Conservation (phyloP, 352 stramenopile genomes). For the Phytophthora fragariae region DNA sequence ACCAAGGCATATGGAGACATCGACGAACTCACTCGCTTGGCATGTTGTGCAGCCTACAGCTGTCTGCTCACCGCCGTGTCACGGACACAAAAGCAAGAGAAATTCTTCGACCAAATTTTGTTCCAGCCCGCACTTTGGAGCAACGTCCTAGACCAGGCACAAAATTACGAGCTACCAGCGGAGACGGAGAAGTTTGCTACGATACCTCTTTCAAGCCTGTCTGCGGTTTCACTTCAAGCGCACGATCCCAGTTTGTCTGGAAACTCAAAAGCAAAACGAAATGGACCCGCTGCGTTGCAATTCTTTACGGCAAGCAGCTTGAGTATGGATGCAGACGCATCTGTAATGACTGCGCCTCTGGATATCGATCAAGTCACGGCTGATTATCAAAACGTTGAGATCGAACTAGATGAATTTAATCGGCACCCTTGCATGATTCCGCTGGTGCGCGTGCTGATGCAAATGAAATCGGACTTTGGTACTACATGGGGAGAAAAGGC, state of each 20-base stretch:
- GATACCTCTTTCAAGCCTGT: constrained; percentile 64
- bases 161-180: constrained; percentile 50
- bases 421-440: constrained; percentile 81
- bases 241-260: constrained; percentile 18
- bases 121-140: constrained; percentile 77
- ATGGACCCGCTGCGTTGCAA: constrained; percentile 46
- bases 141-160: constrained; percentile 67
- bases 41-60: constrained; percentile 73
- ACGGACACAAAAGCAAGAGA: constrained; percentile 86
- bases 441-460: constrained; percentile 70
- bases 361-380: constrained; percentile 30
- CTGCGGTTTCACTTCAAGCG: constrained; percentile 39
- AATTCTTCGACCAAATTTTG: constrained; percentile 88
- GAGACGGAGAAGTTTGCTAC: constrained; percentile 64
- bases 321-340: constrained; percentile 54
- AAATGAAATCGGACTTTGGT: constrained; percentile 82
- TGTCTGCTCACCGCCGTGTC: constrained; percentile 82
- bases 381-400: constrained; percentile 50
- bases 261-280: constrained; percentile 24
- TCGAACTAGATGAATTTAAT: constrained; percentile 84
- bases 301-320: constrained; percentile 85
- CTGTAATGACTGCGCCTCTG: constrained; percentile 22
- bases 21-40: constrained; percentile 51
- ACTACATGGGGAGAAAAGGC: constrained; percentile 49
- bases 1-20: constrained; percentile 52